A percentile compares a stretch with the other conserved stretches of the same genome.
Evolutionary conservation across 2,329 filamentous ascomycete genomes (phyloP).

Genomic region (Fusarium agapanthi): DNA sequence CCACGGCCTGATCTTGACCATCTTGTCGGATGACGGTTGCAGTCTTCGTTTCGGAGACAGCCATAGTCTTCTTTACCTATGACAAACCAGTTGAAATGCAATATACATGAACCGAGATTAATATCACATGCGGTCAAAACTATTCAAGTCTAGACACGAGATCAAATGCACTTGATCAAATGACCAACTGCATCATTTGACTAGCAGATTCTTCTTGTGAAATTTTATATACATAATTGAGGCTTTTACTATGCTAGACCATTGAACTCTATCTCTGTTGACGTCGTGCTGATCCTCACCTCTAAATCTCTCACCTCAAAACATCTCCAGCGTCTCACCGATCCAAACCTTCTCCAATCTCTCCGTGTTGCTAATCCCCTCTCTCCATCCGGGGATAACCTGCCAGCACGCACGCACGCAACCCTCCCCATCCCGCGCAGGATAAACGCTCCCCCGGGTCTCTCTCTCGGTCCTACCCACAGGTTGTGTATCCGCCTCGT

Average conservation of each 20-base stretch:
- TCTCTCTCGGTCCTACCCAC: slow-evolving; percentile 23
- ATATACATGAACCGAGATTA: slow-evolving; percentile 19
- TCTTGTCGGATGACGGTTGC: slow-evolving; percentile 11
- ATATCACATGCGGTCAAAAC: background rate
- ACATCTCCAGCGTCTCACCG: background rate
- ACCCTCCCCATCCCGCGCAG: background rate
- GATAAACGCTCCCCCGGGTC: slow-evolving; percentile 6
- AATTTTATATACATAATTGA: background rate
- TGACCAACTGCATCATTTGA: slow-evolving; percentile 3
- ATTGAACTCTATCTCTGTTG: background rate
- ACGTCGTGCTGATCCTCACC: background rate
- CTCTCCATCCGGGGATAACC: slow-evolving; percentile 19
- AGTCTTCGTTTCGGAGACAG: background rate
- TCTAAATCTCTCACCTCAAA: background rate
- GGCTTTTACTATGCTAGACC: background rate
- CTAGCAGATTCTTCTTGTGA: background rate
- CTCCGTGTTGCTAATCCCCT: slow-evolving; percentile 3
- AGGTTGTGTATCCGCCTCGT: background rate
- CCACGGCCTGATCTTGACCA: slow-evolving; percentile 9
- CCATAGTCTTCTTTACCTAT: background rate
- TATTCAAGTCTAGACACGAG: background rate
- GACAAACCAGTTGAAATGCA: background rate
- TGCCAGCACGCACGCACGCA: background rate
- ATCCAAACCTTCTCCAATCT: slow-evolving; percentile 4
- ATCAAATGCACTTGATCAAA: background rate